Conservation (phyloP, 2,329 filamentous ascomycete genomes). For the Apiospora sp. region DNA sequence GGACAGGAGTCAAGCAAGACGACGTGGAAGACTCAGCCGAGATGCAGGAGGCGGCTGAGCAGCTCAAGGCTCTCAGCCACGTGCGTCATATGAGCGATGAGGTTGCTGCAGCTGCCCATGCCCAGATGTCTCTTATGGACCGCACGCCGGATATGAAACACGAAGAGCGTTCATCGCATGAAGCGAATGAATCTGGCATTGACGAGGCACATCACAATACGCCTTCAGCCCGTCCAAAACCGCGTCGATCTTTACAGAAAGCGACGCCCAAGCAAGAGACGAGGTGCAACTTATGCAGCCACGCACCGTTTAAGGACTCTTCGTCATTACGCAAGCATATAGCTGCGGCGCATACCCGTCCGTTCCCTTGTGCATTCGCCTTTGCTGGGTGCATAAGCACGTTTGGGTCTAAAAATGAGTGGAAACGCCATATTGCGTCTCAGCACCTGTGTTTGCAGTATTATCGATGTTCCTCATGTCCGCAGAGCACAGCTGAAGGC, state of each 20-base stretch:
- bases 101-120: slow-evolving; percentile 32
- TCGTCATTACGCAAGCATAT: slow-evolving; percentile 73
- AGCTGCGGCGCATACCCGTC: slow-evolving; percentile 72
- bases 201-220: slow-evolving; percentile 49
- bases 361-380: slow-evolving; percentile 86
- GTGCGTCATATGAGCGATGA: slow-evolving; percentile 64
- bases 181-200: slow-evolving; percentile 47
- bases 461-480: slow-evolving; percentile 70
- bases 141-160: slow-evolving; percentile 43
- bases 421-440: slow-evolving; percentile 93
- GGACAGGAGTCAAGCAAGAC: slow-evolving; percentile 49
- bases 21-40: slow-evolving; percentile 71
- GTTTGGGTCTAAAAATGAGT: slow-evolving; percentile 95
- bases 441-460: slow-evolving; percentile 81
- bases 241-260: slow-evolving; percentile 57
- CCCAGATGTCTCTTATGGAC: slow-evolving; percentile 35
- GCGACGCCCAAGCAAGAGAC: slow-evolving; percentile 65
- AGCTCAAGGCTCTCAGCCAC: slow-evolving; percentile 71
- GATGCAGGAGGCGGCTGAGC: slow-evolving; percentile 73
- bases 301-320: slow-evolving; percentile 72
- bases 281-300: slow-evolving; percentile 67
- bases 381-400: slow-evolving; percentile 84
- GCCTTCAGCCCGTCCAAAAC: slow-evolving; percentile 50
- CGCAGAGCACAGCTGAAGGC: slow-evolving; percentile 52
- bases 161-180: slow-evolving; percentile 53